Conservation (phyloP, 1,284 basidiomycete genomes). For the Earliella scabrosa region DNA sequence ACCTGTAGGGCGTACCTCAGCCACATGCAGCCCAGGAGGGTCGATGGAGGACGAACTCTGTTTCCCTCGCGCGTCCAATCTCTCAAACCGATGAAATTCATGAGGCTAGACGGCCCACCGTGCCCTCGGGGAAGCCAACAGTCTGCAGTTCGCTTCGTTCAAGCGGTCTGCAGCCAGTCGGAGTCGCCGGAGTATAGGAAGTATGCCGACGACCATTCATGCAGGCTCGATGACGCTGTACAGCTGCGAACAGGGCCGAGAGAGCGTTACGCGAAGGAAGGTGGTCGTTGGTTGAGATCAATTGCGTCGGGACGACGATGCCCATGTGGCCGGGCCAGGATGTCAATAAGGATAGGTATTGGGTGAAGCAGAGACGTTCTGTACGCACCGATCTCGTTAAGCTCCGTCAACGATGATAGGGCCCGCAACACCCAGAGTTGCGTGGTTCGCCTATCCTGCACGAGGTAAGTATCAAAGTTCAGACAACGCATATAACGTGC, state of each 20-base stretch:
- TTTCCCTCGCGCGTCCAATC: conserved; percentile 56
- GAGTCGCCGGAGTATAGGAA: conserved; percentile 51
- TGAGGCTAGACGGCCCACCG: conserved; percentile 50
- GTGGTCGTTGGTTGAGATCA: conserved; percentile 63
- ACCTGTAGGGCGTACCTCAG: conserved; percentile 36
- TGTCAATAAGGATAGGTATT: not conserved
- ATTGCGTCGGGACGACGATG: conserved; percentile 62
- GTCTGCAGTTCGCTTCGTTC: conserved; percentile 58
- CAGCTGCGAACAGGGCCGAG: conserved; percentile 60
- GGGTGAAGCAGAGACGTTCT: not conserved
- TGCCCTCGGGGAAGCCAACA: conserved; percentile 46
- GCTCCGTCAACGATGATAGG: conserved; percentile 69
- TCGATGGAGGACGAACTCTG: too few relatives aligned
- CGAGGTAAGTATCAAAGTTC: not conserved
- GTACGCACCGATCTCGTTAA: conserved; percentile 48
- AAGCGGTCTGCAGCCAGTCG: conserved; percentile 46
- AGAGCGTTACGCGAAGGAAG: conserved; percentile 59
- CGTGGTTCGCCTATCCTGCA: conserved; percentile 61
- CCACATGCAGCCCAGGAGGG: not conserved
- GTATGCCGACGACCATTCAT: conserved; percentile 52
- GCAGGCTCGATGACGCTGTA: conserved; percentile 49
- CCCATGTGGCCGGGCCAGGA: conserved; percentile 71
- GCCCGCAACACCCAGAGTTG: conserved; percentile 56
- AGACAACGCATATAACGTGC: not conserved
- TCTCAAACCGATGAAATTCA: conserved; percentile 50